Evolutionary conservation across 768 basidiomycete genomes (phyloP), one percentile per base, ranked within the genome.

Genomic region (Hypholoma fasciculare): DNA sequence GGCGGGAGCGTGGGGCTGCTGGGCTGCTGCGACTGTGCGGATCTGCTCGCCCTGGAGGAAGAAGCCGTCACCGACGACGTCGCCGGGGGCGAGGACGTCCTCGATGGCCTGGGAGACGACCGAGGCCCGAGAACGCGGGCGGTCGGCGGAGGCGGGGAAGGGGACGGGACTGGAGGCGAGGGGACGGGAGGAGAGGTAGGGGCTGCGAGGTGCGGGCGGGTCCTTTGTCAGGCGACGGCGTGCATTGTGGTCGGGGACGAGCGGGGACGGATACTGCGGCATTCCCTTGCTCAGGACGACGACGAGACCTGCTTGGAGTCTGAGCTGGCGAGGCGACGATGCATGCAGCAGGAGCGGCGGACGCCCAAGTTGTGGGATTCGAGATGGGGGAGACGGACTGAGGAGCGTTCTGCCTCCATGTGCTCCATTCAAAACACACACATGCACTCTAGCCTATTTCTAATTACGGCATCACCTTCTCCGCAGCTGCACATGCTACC

Each of bases 51-150:
- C 89, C 63, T 88, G 89, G 20, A 94, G 79, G 20, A 66, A 67
- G 55, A 84, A 75, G 44, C 85, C 90, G 60, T 88, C 79, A 27
- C 88, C 90, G 26, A 95, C 83, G 63, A 85, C 62, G 64, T 94
- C 92, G 13, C 91, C 91, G 1, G 84, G 85, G 30, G 74, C 75
- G 53, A 95, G 80, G 57, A 93, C 84, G 68, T 91, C 85, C 58
- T 84, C 81, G 52, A 80, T 64, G 53, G 72, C 63, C 16, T 76
- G 78, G 44, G 81, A 80, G 46, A 59, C 59, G 39, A 72, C 62
- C 26, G 74, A 76, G 14, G 72, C 72, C 26, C 14, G 27, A n/a
- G 23, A 16, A 14, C 13, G 20, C 14, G 48, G 16, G 20, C 27
- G 48, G 12, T 11, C 20, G 9, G 23, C 48, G 48, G 74, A 64